phyloP scores from a whole-genome alignment of 1,284 basidiomycete species.

The Apiotrichum domesticum region DNA sequence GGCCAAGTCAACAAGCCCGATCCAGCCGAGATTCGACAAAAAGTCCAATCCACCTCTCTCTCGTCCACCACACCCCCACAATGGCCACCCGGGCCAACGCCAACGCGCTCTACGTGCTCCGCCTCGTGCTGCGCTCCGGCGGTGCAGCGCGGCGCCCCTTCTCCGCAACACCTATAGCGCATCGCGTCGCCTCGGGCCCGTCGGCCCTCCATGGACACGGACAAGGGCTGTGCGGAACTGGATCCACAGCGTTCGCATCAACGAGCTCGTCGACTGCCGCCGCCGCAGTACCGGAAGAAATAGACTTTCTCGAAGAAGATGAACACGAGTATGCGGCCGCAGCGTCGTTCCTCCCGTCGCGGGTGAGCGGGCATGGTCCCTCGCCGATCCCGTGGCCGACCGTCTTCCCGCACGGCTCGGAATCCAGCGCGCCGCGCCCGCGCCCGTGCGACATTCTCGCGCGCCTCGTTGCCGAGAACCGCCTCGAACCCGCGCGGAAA shows the following conservation, averaged over 20 bases:
- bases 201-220: background rate
- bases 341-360: constrained; percentile 20
- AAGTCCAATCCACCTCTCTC: too few relatives aligned
- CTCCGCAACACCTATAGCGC: constrained; percentile 2
- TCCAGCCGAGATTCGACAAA: too few relatives aligned
- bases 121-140: constrained; percentile 13
- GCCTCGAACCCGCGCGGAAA: constrained; percentile 19
- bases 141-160: constrained; percentile 1
- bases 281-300: background rate
- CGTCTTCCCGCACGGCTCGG: constrained; percentile 20
- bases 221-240: too few relatives aligned
- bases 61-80: background rate
- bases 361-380: background rate
- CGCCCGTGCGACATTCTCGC: constrained; percentile 31
- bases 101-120: constrained; percentile 20
- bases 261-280: background rate
- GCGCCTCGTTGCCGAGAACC: constrained; percentile 19
- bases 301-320: constrained; percentile 32
- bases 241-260: too few relatives aligned
- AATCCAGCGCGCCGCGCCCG: constrained; percentile 1
- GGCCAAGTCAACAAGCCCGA: too few relatives aligned
- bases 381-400: constrained; percentile 36
- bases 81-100: background rate
- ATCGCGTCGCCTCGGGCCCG: background rate
- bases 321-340: constrained; percentile 26